A percentile compares a stretch with the other conserved stretches of the same genome.
These are phyloP conservation scores for Osmozyma mogii DNA, from an alignment of 805 yeast genomes.

Conservation along the genomic window DNA sequence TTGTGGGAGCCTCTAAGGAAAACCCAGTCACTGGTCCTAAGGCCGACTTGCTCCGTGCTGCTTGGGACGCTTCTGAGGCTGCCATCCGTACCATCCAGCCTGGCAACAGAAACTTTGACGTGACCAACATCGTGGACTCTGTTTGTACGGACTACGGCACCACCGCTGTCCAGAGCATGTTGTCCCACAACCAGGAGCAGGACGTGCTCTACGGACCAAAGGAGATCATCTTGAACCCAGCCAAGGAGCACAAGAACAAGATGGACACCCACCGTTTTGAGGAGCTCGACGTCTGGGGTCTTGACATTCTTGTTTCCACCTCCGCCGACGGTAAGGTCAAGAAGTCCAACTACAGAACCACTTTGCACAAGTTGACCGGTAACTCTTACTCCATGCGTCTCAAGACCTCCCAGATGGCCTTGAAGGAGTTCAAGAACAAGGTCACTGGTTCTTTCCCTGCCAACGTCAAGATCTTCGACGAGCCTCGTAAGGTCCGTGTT, in stretches of 20 bases:
- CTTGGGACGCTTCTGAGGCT: conserved; percentile 74
- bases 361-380: conserved; percentile 67
- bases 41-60: conserved; percentile 65
- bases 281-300: conserved; percentile 71
- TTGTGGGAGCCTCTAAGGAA: conserved; percentile 44
- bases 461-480: conserved; percentile 55
- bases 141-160: conserved; percentile 55
- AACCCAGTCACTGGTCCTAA: conserved; percentile 43
- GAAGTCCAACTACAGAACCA: conserved; percentile 50
- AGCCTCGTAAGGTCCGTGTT: conserved; percentile 64
- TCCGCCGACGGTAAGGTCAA: conserved; percentile 61
- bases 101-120: conserved; percentile 68
- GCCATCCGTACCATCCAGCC: conserved; percentile 62
- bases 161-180: conserved; percentile 68
- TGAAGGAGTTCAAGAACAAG: conserved; percentile 61
- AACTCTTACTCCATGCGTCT: conserved; percentile 60
- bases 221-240: conserved; percentile 69
- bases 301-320: conserved; percentile 61
- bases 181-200: conserved; percentile 61
- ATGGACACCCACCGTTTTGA: conserved; percentile 60
- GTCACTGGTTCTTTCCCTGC: conserved; percentile 59
- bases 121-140: conserved; percentile 56
- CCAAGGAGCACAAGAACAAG: conserved; percentile 54
- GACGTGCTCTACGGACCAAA: conserved; percentile 66
- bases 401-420: conserved; percentile 59